Evolutionary conservation across 202 grass and related monocot species (phyloP), one percentile per base, ranked within the genome.

Genomic region (Schoenoplectus tabernaemontani): DNA sequence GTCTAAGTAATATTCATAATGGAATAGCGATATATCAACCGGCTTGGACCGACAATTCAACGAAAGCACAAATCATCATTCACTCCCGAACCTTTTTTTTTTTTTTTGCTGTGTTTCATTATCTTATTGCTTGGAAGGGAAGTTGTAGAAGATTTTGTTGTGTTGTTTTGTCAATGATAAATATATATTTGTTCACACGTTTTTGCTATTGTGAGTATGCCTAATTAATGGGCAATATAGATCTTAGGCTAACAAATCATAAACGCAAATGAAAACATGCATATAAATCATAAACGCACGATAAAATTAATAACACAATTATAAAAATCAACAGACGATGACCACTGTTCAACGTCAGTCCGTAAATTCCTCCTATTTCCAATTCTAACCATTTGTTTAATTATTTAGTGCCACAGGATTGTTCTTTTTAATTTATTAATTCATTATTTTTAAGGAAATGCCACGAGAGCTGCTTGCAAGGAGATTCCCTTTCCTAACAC

Each of bases 401-500:
- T 75, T 54, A 28, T 26, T 46, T 78, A 62, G 37, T 32, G 19
- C 22, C 59, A 64, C 39, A 48, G 64, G 23, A 16, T 71, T 53
- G 28, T 28, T 28, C 28, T 3, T 60, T 78, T 7, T 41, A 3
- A 20, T 41, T 42, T 12, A 8, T 28, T 28, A 28, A 28, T 28
- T 28, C 28, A 28, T 28, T 20, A n/a, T 66, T 42, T 39, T 41
- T 0, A 38, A 28, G 28, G 28, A 68, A 68, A 68, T 68, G 19
- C 10, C 37, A 74, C 16, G 7, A 57, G 71, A 32, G 71, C 37
- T 22, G 71, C 26, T 75, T 28, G 28, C 28, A 28, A 56, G 9
- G 57, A 61, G 39, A 61, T 78, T 78, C 53, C 41, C 23, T 78
- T 78, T 80, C 78, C 78, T 66, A 80, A 53, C 59, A 32, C 78